phyloP scores from a whole-genome alignment of 2,329 filamentous ascomycete genomes.

The Sarocladium kiliense region DNA sequence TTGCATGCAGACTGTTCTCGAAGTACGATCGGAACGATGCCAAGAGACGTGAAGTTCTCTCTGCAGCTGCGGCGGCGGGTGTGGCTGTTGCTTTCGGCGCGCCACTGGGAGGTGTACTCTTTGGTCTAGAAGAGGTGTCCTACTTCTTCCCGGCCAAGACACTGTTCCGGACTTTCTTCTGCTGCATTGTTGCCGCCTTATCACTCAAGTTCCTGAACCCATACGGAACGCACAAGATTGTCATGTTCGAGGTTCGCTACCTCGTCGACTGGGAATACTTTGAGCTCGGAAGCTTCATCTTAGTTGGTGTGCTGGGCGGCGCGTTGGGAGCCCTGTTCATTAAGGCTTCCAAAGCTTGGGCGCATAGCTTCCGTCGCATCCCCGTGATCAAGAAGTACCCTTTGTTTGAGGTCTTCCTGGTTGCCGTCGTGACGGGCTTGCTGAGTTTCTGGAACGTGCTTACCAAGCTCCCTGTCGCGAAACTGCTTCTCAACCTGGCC shows the following conservation, averaged over 20 bases:
- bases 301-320: conserved; percentile 83
- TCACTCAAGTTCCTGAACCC: conserved; percentile 94
- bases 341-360: conserved; percentile 90
- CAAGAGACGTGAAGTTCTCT: conserved; percentile 90
- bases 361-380: conserved; percentile 79
- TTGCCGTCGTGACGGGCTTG: conserved; percentile 78
- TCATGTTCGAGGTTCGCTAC: conserved; percentile 93
- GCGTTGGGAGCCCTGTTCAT: conserved; percentile 88
- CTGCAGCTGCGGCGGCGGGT: conserved; percentile 84
- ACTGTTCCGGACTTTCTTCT: conserved; percentile 95
- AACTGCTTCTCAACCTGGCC: conserved; percentile 84
- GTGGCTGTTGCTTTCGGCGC: conserved; percentile 94
- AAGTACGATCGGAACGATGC: conserved; percentile 95
- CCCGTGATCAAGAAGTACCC: conserved; percentile 75
- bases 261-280: conserved; percentile 89
- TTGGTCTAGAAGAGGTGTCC: conserved; percentile 89
- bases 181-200: conserved; percentile 87
- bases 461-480: conserved; percentile 83
- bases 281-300: conserved; percentile 77
- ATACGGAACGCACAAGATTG: conserved; percentile 93
- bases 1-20: conserved; percentile 84
- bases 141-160: conserved; percentile 99
- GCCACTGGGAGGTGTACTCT: conserved; percentile 80
- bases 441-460: conserved; percentile 91
- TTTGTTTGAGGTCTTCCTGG: conserved; percentile 79